A percentile compares a stretch with the other conserved stretches of the same genome.
These are phyloP conservation scores for Pulveroboletus sp. DNA, from an alignment of 768 basidiomycete genomes.

Conservation along the genomic window DNA sequence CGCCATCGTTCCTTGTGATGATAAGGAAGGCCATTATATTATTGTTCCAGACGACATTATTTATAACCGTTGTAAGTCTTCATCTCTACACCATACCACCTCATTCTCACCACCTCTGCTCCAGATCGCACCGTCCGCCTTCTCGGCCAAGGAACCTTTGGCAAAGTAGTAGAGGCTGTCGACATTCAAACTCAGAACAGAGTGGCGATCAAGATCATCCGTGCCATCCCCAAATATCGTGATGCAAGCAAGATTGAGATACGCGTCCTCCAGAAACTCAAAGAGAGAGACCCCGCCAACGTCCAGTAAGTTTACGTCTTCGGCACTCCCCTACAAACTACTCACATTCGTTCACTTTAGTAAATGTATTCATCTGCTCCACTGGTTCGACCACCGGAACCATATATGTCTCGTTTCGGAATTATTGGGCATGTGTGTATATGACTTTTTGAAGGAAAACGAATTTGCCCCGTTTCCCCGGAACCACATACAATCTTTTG, in stretches of 20 bases:
- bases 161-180: slow-evolving; percentile 94
- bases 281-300: slow-evolving; percentile 85
- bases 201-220: slow-evolving; percentile 98
- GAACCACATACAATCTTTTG: slow-evolving; percentile 94
- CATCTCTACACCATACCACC: slow-evolving; percentile 1
- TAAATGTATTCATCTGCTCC: slow-evolving; percentile 95
- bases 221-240: slow-evolving; percentile 97
- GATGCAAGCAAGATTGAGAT: slow-evolving; percentile 99
- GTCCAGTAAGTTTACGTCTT: slow-evolving; percentile 61
- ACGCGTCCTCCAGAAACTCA: slow-evolving; percentile 88
- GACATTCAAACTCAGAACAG: slow-evolving; percentile 71
- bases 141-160: slow-evolving; percentile 97
- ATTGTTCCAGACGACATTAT: slow-evolving; percentile 91
- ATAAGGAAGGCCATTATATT: slow-evolving; percentile 99
- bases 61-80: slow-evolving; percentile 70
- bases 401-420: slow-evolving; percentile 98
- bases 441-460: slow-evolving; percentile 98
- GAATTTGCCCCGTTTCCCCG: slow-evolving; percentile 95
- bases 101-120: slow-evolving; percentile 15
- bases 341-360: slow-evolving; percentile 43
- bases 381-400: slow-evolving; percentile 96
- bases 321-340: slow-evolving; percentile 12
- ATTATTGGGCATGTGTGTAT: slow-evolving; percentile 94
- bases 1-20: slow-evolving; percentile 77
- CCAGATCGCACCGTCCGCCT: slow-evolving; percentile 89